Evolutionary conservation across 225 moss, liverwort and hornwort genomes (phyloP).

Genomic region (Polytrichum formosum): DNA sequence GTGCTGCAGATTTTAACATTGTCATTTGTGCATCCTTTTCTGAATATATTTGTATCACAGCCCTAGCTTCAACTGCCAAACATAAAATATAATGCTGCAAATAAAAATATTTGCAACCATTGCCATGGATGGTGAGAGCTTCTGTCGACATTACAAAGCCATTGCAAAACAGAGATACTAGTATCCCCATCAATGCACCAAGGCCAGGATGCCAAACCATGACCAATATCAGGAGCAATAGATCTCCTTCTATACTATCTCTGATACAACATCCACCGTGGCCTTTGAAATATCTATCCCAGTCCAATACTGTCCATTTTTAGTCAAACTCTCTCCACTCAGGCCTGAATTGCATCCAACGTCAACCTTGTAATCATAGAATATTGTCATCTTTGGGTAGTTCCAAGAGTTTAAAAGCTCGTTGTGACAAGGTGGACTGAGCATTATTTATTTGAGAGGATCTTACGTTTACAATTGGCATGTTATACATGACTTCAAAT

Average conservation of each 20-base stretch:
- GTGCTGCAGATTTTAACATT: no score
- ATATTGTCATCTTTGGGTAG: no score
- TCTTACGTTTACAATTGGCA: no score
- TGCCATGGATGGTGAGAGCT: not conserved
- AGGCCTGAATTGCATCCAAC: not conserved
- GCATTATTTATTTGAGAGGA: no score
- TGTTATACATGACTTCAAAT: no score
- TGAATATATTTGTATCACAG: no score
- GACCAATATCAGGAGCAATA: slow-evolving; percentile 1
- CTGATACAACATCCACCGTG: not conserved
- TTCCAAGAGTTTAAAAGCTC: no score
- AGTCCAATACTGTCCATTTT: not conserved
- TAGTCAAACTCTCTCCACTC: not conserved
- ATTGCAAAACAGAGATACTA: not conserved
- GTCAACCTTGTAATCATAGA: no score
- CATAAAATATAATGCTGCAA: not conserved
- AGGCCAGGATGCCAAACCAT: not conserved
- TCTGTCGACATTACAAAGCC: not conserved
- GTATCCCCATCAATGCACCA: not conserved
- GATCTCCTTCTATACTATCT: not conserved
- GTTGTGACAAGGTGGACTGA: no score
- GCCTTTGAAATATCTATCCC: not conserved
- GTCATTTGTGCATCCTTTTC: no score
- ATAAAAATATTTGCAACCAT: not conserved
- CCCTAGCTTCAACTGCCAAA: not conserved